Base-by-base conservation (phyloP, 805 yeast species). In the Wickerhamiella vanderwaltii region DNA sequence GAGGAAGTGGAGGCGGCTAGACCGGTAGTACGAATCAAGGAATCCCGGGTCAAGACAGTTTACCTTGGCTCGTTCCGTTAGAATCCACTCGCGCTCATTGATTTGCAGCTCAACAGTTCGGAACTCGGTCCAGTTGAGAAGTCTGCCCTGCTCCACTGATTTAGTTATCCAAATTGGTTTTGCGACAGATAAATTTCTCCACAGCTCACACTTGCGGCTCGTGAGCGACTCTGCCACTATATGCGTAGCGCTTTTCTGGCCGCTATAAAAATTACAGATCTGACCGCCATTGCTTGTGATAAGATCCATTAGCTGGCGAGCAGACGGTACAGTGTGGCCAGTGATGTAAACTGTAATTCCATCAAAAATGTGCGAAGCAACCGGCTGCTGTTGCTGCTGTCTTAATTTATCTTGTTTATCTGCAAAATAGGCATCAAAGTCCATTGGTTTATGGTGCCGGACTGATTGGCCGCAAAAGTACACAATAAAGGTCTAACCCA, bases 311-410 rank as follows among this genome's bases (percentile, higher is more conserved):
- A 91, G 61, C 46, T 74, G 79, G 31, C 71, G 62, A 12, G 85
- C 70, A n/a, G 87, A 74, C 0, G 97, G 97, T 2, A 61, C 62
- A 0, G 97, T 88, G 52, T 80, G 75, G 1, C 98, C 98, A 53
- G 86, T 87, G n/a, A 88, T 85, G 57, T 80, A 77, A 4, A 88
- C 67, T 1, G 65, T 59, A 55, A 87, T 82, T 1, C 69, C 74
- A 28, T 62, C 52, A 54, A 88, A 86, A 1, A 87, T 63, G 2
- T 58, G 59, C 1, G 69, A 61, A 28, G 50, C 66, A 37, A 63
- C 13, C 20, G 29, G 29, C 17, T 49, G 55, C 16, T 43, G 43
- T 5, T 57, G 58, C 44, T 56, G 62, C 20, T 54, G 61, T 51
- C 75, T 83, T 46, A 84, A 87, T 52, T 78, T 78, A 20, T 57